Conservation (phyloP, 768 basidiomycete genomes). For the Strobilomyces confusus region DNA sequence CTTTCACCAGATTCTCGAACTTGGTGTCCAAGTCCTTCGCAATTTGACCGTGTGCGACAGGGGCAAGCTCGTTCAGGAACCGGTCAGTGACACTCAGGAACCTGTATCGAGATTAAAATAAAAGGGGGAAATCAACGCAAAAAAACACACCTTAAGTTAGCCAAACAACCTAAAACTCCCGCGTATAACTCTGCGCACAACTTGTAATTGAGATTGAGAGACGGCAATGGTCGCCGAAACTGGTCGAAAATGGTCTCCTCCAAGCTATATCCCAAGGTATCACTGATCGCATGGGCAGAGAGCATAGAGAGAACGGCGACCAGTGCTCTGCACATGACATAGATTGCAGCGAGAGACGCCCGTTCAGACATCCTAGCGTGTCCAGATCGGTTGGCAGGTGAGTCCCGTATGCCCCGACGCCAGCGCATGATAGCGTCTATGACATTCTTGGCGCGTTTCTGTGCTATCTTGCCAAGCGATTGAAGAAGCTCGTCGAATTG, state of each 20-base stretch:
- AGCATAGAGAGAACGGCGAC: slow-evolving; percentile 71
- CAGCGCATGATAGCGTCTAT: slow-evolving; percentile 85
- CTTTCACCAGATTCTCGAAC: slow-evolving; percentile 81
- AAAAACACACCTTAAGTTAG: slow-evolving; percentile 64
- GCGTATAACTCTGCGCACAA: slow-evolving; percentile 82
- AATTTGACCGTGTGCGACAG: slow-evolving; percentile 70
- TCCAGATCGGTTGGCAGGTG: slow-evolving; percentile 35
- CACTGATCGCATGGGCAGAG: slow-evolving; percentile 74
- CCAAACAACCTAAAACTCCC: slow-evolving; percentile 77
- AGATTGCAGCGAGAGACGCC: slow-evolving; percentile 78
- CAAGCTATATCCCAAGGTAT: slow-evolving; percentile 71
- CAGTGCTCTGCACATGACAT: slow-evolving; percentile 86
- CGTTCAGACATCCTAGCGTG: slow-evolving; percentile 47
- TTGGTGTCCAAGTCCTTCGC: slow-evolving; percentile 77
- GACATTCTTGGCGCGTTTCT: slow-evolving; percentile 78
- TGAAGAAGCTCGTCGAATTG: slow-evolving; percentile 84
- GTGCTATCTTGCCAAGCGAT: slow-evolving; percentile 81
- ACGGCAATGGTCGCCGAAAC: slow-evolving; percentile 60
- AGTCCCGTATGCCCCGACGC: slow-evolving; percentile 74
- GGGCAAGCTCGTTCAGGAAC: slow-evolving; percentile 75
- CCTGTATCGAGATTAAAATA: slow-evolving; percentile 34
- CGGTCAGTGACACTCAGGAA: slow-evolving; percentile 93
- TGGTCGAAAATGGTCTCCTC: slow-evolving; percentile 89
- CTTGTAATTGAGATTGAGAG: slow-evolving; percentile 70
- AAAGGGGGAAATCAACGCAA: not conserved